Percentiles rank a stretch among this genome's conserved stretches.
phyloP scores from a whole-genome alignment of 495 filamentous ascomycete species.

The Cladorrhinum samala region DNA sequence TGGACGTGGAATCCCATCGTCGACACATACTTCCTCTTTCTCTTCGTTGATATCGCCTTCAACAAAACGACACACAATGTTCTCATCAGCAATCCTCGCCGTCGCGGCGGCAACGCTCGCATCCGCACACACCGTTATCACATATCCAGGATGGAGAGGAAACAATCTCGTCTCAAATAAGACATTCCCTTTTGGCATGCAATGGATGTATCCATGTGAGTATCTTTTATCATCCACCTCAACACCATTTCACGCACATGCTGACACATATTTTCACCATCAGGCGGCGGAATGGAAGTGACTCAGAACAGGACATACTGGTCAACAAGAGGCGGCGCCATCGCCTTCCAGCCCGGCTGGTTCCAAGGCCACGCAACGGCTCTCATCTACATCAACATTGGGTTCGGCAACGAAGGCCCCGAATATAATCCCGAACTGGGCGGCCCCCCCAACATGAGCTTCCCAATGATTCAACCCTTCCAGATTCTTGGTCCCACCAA shows the following conservation, averaged over 20 bases:
- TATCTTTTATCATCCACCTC: slow-evolving; percentile 4
- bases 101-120: slow-evolving; percentile 47
- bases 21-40: background rate
- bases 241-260: background rate
- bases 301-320: slow-evolving; percentile 85
- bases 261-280: slow-evolving; percentile 13
- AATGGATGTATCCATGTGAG: slow-evolving; percentile 98
- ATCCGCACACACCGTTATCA: slow-evolving; percentile 79
- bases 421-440: slow-evolving; percentile 14
- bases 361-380: slow-evolving; percentile 84
- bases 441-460: slow-evolving; percentile 79
- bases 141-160: slow-evolving; percentile 91
- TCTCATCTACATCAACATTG: slow-evolving; percentile 90
- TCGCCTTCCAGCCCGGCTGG: slow-evolving; percentile 89
- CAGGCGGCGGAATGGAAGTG: slow-evolving; percentile 79
- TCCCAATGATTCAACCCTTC: slow-evolving; percentile 76
- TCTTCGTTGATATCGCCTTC: slow-evolving; percentile 4
- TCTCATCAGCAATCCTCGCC: slow-evolving; percentile 45
- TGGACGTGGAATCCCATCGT: no score
- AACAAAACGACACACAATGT: slow-evolving; percentile 32
- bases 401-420: slow-evolving; percentile 64
- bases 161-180: slow-evolving; percentile 82
- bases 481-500: slow-evolving; percentile 78
- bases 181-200: slow-evolving; percentile 85
- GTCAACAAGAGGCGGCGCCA: slow-evolving; percentile 78